phyloP scores from a whole-genome alignment of 495 filamentous ascomycete species.

The Aspergillus bridgeri region DNA sequence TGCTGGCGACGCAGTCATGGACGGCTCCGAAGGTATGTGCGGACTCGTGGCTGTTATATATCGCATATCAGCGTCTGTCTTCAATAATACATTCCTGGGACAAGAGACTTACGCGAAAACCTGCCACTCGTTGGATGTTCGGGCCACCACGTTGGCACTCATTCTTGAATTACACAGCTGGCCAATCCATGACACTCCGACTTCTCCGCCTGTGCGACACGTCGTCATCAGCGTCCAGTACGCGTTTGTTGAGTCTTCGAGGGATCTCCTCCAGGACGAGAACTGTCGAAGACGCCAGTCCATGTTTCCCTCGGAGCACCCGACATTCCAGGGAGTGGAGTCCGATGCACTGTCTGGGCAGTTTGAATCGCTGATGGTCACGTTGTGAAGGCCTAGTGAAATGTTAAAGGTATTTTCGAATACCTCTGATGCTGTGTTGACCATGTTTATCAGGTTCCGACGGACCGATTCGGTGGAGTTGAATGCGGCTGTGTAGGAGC shows the following conservation, averaged over 20 bases:
- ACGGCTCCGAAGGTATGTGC: constrained; percentile 91
- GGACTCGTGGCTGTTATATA: constrained; percentile 60
- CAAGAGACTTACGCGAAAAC: constrained; percentile 62
- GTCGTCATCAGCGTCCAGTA: constrained; percentile 88
- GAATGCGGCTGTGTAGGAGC: constrained; percentile 70
- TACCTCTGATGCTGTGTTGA: constrained; percentile 76
- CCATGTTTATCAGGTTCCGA: constrained; percentile 67
- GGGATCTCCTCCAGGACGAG: constrained; percentile 68
- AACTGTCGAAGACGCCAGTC: constrained; percentile 74
- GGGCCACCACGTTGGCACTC: constrained; percentile 79
- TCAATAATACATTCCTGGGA: not conserved
- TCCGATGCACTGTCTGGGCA: constrained; percentile 62
- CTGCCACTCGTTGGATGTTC: constrained; percentile 78
- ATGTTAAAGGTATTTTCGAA: constrained; percentile 89
- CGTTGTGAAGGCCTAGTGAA: constrained; percentile 73
- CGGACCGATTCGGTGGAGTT: constrained; percentile 52
- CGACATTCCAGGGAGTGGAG: constrained; percentile 70
- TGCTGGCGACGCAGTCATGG: constrained; percentile 70
- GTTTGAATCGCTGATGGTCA: constrained; percentile 62
- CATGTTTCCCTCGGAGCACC: constrained; percentile 59
- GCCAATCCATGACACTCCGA: constrained; percentile 85
- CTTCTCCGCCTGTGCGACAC: constrained; percentile 71
- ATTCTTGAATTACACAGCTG: constrained; percentile 70
- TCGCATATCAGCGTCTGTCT: not conserved
- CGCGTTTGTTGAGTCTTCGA: constrained; percentile 63